These are phyloP conservation scores for Phytophthora meadii DNA, from an alignment of 352 stramenopile species.

Conservation along the genomic window DNA sequence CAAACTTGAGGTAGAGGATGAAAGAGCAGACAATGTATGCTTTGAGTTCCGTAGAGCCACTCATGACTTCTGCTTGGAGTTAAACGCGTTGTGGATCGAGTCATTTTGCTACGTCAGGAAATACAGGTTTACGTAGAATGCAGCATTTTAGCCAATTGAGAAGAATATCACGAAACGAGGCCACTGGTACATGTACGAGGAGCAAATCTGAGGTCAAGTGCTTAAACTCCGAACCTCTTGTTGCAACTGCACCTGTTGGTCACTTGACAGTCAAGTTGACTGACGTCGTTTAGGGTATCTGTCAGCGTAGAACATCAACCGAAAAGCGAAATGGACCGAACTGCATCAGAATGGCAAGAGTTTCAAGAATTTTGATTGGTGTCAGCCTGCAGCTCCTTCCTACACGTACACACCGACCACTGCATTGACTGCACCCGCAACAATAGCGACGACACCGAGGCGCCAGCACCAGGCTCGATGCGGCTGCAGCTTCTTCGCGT, in stretches of 20 bases:
- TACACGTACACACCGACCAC: conserved; percentile 50
- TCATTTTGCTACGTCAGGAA: conserved; percentile 5
- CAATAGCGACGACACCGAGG: conserved; percentile 46
- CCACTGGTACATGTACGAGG: too few relatives aligned
- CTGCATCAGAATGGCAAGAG: conserved; percentile 1
- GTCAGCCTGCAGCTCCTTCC: conserved; percentile 1
- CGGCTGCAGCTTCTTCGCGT: conserved; percentile 53
- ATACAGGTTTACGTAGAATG: conserved; percentile 24
- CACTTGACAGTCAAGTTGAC: background rate
- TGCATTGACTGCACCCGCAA: conserved; percentile 50
- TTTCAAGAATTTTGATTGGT: conserved; percentile 11
- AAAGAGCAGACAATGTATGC: conserved; percentile 42
- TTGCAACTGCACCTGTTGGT: conserved; percentile 11
- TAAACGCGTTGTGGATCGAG: conserved; percentile 8
- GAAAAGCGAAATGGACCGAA: conserved; percentile 11
- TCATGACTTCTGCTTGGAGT: conserved; percentile 15
- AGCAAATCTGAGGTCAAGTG: conserved; percentile 11
- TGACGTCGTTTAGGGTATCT: conserved; percentile 26
- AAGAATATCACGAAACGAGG: conserved; percentile 12
- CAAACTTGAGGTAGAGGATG: conserved; percentile 53
- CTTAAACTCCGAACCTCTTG: conserved; percentile 11
- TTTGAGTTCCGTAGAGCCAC: conserved; percentile 36
- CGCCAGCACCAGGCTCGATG: conserved; percentile 50
- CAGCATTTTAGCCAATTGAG: conserved; percentile 33
- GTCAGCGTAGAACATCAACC: conserved; percentile 6